Evolutionary conservation across 2,329 filamentous ascomycete genomes (phyloP), one percentile per base, ranked within the genome.

Genomic region (Stemphylium beticola): DNA sequence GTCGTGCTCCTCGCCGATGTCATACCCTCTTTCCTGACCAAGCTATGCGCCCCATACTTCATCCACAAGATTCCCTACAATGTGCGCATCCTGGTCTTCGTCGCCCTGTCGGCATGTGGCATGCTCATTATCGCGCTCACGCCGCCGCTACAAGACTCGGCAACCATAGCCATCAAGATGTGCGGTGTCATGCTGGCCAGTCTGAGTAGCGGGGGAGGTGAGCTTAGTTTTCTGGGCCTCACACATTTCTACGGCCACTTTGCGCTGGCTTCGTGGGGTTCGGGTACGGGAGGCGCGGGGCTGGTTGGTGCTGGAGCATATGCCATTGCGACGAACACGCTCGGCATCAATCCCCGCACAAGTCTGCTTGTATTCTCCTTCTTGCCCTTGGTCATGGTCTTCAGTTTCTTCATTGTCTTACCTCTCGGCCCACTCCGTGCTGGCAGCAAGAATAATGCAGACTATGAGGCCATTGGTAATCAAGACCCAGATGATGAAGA

Each of bases 1-100:
- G 85, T 96, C 52, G 93, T 99, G 50, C 87, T 98, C 49, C 90
- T 98, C 58, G 92, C 92, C 73, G 92, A 97, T 74, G 92, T 98
- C 49, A 81, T 96, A 18, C 95, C 95, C 1, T 92, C 91, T 10
- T 96, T 99, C 76, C 75, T 90, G 49, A 91, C 89, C 45, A 98
- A 98, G 75, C 84, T 98, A 43, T 79, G 92, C 68, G 92, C 91
- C 0, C 95, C 95, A 0, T 97, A 98, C 81, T 93, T 96, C 67
- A 96, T 98, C 70, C 92, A 97, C 73, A 81, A 85, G 53, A 83
- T 98, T 8, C 90, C 93, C 0, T 98, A 98, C 76, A 80, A 83
- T 18, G 67, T 87, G 2, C 90, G 95, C 8, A 85, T 96, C 53
- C 69, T 91, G 40, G 74, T 88, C 45, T 91, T 96, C 72, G 90